Conservation (phyloP, 805 yeast genomes). For the Metschnikowia lachancei region DNA sequence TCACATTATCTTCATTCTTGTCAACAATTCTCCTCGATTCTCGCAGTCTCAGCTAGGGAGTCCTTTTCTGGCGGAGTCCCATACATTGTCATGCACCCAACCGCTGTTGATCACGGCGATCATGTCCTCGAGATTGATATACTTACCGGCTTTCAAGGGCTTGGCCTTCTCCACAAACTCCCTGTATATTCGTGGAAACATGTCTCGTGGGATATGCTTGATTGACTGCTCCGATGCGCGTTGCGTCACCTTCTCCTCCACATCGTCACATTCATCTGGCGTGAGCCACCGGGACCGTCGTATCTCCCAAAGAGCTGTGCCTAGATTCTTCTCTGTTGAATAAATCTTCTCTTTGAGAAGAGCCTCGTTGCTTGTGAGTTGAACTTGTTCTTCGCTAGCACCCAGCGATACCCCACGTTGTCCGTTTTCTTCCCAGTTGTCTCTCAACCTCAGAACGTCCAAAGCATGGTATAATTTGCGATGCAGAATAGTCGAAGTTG, state of each 20-base stretch:
- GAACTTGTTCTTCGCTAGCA: neutral
- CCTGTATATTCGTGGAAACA: conserved; percentile 62
- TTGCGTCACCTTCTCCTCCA: conserved; percentile 13
- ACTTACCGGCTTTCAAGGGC: conserved; percentile 53
- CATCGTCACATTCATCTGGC: conserved; percentile 29
- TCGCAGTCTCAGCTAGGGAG: neutral
- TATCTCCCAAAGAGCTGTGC: conserved; percentile 64
- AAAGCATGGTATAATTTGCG: neutral
- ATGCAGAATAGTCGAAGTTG: neutral
- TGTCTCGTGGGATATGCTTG: conserved; percentile 44
- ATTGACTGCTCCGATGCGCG: conserved; percentile 23
- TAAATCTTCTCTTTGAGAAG: neutral
- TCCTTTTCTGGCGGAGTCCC: conserved; percentile 55
- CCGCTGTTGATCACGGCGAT: conserved; percentile 74
- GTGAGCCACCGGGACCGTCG: conserved; percentile 68
- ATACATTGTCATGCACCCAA: conserved; percentile 76
- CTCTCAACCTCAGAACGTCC: conserved; percentile 5
- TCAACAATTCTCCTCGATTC: neutral
- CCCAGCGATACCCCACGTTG: neutral
- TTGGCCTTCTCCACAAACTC: conserved; percentile 69
- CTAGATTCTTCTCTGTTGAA: conserved; percentile 33
- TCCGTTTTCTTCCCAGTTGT: neutral
- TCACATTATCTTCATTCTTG: neutral
- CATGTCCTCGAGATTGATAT: conserved; percentile 73
- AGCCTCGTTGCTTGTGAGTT: conserved; percentile 2